Evolutionary conservation across 2,329 filamentous ascomycete genomes (phyloP), one percentile per base, ranked within the genome.

Genomic region (Nothophoma quercina): DNA sequence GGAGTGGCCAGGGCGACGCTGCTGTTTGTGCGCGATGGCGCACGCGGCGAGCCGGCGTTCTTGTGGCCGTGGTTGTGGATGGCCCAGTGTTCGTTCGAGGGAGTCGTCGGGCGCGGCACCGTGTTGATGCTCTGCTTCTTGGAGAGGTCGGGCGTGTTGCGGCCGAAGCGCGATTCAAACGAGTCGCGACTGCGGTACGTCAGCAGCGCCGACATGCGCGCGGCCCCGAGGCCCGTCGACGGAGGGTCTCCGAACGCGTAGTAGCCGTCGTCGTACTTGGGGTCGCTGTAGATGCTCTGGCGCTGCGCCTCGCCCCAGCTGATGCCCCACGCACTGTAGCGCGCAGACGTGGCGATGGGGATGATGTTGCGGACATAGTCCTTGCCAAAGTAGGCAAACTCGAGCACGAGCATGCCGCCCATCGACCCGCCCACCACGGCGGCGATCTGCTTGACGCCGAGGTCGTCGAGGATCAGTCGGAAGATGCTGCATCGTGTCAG

Each of bases 211-310:
- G 93, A 91, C 95, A 99, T 99, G 67, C 95, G 91, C 21, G 95
- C 95, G 7, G 95, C 95, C 10, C 93, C 92, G 2, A 99, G 84
- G 0, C 95, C 95, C 1, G 92, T 89, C 0, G 87, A 81, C 0
- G 95, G 95, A 26, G 93, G 93, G 64, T 98, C 91, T 25, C 89
- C 83, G 66, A 95, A 96, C 1, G 86, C 69, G 72, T 98, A 99
- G 77, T 97, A 98, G 35, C 95, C 95, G 68, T 98, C 93, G 57
- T 97, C 92, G 74, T 99, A 99, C 78, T 97, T 98, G 25, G 95
- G 95, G 72, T 99, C 95, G 30, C 91, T 93, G 77, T 98, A 99
- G 72, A 99, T 98, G 81, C 89, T 93, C 77, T 95, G 90, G 43
- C 91, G 83, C 73, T 96, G 91, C 3, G 90, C 90, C 72, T 95